A percentile compares a stretch with the other conserved stretches of the same genome.
Conservation (phyloP, 768 basidiomycete species). For the Xanthoconium purpureum region DNA sequence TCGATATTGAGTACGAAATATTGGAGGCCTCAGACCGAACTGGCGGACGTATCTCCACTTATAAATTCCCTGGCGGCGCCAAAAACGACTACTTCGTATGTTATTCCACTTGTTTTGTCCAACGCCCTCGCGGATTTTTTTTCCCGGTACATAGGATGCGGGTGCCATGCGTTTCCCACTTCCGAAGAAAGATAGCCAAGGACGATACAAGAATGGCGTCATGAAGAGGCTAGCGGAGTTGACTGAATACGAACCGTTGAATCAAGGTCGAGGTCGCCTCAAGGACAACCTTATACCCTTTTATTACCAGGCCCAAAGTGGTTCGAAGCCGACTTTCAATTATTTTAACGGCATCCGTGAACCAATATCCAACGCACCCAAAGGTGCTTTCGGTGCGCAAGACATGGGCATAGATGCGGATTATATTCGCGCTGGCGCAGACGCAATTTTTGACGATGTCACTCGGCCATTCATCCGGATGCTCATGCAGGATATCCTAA, state of each 20-base stretch:
- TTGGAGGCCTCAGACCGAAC: slow-evolving; percentile 39
- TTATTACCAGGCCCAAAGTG: no score
- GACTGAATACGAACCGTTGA: slow-evolving; percentile 18
- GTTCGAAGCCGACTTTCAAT: no score
- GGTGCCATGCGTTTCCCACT: slow-evolving; percentile 18
- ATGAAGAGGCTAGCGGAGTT: no score
- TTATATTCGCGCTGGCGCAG: no score
- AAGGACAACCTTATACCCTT: no score
- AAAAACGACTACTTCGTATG: slow-evolving; percentile 38
- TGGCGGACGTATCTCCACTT: slow-evolving; percentile 43
- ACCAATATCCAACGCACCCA: not conserved
- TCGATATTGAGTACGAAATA: slow-evolving; percentile 41
- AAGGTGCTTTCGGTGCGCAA: slow-evolving; percentile 1
- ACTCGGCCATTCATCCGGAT: no score
- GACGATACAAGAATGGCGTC: slow-evolving; percentile 16
- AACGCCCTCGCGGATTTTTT: no score
- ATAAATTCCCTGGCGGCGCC: slow-evolving; percentile 33
- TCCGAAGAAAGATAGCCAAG: slow-evolving; percentile 11
- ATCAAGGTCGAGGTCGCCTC: slow-evolving; percentile 2
- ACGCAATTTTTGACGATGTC: no score
- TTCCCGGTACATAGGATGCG: no score
- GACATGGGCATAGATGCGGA: not conserved
- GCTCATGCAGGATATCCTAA: no score
- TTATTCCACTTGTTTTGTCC: not conserved
- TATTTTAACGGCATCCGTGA: not conserved